Evolutionary conservation across 345 rosid species (phyloP).

Genomic region (Lumnitzera littorea): DNA sequence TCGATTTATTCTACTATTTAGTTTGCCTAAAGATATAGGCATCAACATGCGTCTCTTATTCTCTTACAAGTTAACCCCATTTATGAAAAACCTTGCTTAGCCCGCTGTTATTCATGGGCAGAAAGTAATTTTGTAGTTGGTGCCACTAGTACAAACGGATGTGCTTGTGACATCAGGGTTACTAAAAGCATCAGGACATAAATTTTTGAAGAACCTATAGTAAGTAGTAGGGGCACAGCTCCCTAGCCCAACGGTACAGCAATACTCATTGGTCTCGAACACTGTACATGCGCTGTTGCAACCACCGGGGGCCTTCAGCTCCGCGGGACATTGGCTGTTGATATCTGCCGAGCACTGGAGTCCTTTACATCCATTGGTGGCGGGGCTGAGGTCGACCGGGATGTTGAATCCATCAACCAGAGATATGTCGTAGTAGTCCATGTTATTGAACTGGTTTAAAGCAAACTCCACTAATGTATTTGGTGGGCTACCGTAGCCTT

Average conservation of each 20-base stretch:
- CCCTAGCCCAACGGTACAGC: slow-evolving; percentile 7
- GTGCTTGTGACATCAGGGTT: slow-evolving; percentile 17
- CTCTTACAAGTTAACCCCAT: too few relatives aligned
- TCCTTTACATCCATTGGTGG: slow-evolving; percentile 2
- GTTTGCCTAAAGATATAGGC: too few relatives aligned
- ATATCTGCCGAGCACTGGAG: slow-evolving; percentile 7
- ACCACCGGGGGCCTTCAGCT: slow-evolving; percentile 9
- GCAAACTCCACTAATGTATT: too few relatives aligned
- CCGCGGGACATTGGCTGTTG: slow-evolving; percentile 9
- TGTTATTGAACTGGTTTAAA: too few relatives aligned
- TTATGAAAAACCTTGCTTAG: too few relatives aligned
- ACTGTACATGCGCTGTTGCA: slow-evolving; percentile 24
- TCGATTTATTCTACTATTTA: too few relatives aligned
- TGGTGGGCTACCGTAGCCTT: too few relatives aligned
- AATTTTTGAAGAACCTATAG: slow-evolving; percentile 8
- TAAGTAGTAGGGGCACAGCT: slow-evolving; percentile 4
- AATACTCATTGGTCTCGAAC: slow-evolving; percentile 12
- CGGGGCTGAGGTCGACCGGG: slow-evolving; percentile 17
- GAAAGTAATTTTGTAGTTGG: slow-evolving; percentile 17
- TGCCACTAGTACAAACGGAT: slow-evolving; percentile 14
- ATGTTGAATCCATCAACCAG: neutral
- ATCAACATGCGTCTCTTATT: too few relatives aligned
- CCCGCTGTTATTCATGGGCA: slow-evolving; percentile 2
- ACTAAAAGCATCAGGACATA: slow-evolving; percentile 12
- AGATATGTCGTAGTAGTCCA: too few relatives aligned